phyloP scores from a whole-genome alignment of 2,329 filamentous ascomycete genomes.

The Colletotrichum gigasporum region DNA sequence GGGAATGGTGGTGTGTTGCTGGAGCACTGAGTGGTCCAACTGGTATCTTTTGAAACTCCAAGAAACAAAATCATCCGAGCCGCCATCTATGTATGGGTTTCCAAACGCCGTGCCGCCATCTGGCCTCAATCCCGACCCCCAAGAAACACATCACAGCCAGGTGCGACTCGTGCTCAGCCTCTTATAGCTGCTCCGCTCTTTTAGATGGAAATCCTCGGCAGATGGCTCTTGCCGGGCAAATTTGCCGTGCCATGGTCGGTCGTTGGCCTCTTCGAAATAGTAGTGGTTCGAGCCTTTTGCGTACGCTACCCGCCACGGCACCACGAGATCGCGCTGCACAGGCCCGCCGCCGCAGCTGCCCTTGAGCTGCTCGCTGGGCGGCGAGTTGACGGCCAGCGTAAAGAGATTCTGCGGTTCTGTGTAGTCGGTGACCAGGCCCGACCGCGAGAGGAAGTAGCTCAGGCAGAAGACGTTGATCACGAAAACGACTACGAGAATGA shows the following conservation, averaged over 20 bases:
- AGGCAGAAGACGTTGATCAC: slow-evolving; percentile 73
- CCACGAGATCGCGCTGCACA: slow-evolving; percentile 44
- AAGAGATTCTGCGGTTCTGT: slow-evolving; percentile 83
- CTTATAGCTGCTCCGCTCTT: slow-evolving; percentile 37
- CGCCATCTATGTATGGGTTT: not conserved
- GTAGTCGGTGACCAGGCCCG: slow-evolving; percentile 78
- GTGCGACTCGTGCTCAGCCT: slow-evolving; percentile 37
- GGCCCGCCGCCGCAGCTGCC: slow-evolving; percentile 51
- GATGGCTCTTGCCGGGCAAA: slow-evolving; percentile 31
- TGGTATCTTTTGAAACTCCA: slow-evolving; percentile 20
- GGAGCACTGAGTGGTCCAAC: not conserved
- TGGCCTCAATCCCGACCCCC: not conserved
- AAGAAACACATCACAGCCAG: slow-evolving; percentile 48
- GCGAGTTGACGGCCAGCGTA: slow-evolving; percentile 72
- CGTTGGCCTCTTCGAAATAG: slow-evolving; percentile 51
- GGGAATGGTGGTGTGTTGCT: not conserved
- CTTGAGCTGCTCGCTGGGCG: slow-evolving; percentile 46
- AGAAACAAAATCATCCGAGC: not conserved
- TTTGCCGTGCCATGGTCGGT: slow-evolving; percentile 38
- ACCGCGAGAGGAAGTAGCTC: slow-evolving; percentile 63
- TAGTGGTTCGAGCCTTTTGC: slow-evolving; percentile 50
- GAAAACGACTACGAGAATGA: slow-evolving; percentile 73
- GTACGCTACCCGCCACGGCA: slow-evolving; percentile 54
- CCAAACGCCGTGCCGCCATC: not conserved
- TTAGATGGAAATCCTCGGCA: slow-evolving; percentile 10